Evolutionary conservation across 768 basidiomycete genomes (phyloP).

Genomic region (Zangia roseola): DNA sequence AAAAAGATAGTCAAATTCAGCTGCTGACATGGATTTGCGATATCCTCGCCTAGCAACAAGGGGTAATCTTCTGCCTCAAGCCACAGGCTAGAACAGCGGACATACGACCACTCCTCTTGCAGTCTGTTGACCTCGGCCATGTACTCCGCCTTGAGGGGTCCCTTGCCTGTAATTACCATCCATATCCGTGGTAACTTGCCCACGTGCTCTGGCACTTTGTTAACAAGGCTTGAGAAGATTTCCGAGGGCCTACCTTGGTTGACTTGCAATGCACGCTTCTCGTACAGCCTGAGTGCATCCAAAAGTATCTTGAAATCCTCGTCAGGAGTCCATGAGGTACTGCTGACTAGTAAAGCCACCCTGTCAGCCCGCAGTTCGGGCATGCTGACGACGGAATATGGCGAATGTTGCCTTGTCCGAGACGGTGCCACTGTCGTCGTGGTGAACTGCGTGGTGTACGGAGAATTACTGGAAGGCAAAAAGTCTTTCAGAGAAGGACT

Average conservation of each 20-base stretch:
- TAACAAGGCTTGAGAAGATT: neutral
- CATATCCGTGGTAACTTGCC: constrained; percentile 68
- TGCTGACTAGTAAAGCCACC: constrained; percentile 84
- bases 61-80: constrained; percentile 91
- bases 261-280: constrained; percentile 48
- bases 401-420: constrained; percentile 21
- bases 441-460: constrained; percentile 67
- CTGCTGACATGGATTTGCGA: neutral
- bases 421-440: constrained; percentile 28
- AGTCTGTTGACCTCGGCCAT: constrained; percentile 64
- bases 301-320: constrained; percentile 91
- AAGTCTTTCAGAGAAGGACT: constrained; percentile 43
- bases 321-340: constrained; percentile 97
- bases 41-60: constrained; percentile 63
- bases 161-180: constrained; percentile 89
- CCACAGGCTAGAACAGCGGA: constrained; percentile 82
- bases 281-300: constrained; percentile 69
- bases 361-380: constrained; percentile 65
- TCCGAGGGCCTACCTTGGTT: constrained; percentile 13
- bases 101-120: constrained; percentile 69
- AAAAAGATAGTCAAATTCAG: neutral
- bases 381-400: constrained; percentile 24
- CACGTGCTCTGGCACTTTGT: constrained; percentile 11
- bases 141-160: constrained; percentile 70
- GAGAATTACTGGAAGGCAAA: constrained; percentile 48